A percentile compares a stretch with the other conserved stretches of the same genome.
phyloP scores from a whole-genome alignment of 345 rosid species.

The Brassica nigra region DNA sequence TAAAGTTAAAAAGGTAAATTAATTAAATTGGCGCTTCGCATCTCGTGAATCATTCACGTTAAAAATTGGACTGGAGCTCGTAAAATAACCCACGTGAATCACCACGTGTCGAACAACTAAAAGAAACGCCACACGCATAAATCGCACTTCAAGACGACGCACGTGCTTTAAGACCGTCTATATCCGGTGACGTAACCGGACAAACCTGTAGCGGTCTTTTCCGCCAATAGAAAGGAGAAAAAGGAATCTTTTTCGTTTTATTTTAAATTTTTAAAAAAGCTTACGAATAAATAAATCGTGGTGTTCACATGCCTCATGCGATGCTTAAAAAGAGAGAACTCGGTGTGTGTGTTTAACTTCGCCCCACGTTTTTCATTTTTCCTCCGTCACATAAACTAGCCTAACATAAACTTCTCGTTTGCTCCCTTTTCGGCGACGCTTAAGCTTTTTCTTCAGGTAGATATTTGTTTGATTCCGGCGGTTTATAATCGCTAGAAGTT shows the following conservation, averaged over 20 bases:
- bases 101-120: slow-evolving; percentile 26
- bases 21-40: slow-evolving; percentile 21
- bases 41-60: slow-evolving; percentile 37
- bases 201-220: slow-evolving; percentile 19
- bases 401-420: background rate
- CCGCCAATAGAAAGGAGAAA: slow-evolving; percentile 20
- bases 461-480: slow-evolving; percentile 18
- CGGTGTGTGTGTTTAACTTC: slow-evolving; percentile 30
- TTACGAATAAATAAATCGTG: slow-evolving; percentile 21
- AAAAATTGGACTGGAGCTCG: background rate
- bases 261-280: background rate
- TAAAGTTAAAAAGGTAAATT: background rate
- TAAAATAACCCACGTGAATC: slow-evolving; percentile 20
- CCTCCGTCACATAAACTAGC: background rate
- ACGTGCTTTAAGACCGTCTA: slow-evolving; percentile 46
- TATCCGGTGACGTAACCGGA: slow-evolving; percentile 32
- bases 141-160: slow-evolving; percentile 24
- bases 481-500: background rate
- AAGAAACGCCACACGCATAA: slow-evolving; percentile 20
- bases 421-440: slow-evolving; percentile 19
- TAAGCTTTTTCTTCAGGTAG: background rate
- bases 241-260: slow-evolving; percentile 26
- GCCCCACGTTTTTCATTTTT: slow-evolving; percentile 36
- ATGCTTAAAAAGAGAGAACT: slow-evolving; percentile 21
- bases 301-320: slow-evolving; percentile 40